Evolutionary conservation across 495 filamentous ascomycete genomes (phyloP).

Genomic region (Apodospora peruviana): DNA sequence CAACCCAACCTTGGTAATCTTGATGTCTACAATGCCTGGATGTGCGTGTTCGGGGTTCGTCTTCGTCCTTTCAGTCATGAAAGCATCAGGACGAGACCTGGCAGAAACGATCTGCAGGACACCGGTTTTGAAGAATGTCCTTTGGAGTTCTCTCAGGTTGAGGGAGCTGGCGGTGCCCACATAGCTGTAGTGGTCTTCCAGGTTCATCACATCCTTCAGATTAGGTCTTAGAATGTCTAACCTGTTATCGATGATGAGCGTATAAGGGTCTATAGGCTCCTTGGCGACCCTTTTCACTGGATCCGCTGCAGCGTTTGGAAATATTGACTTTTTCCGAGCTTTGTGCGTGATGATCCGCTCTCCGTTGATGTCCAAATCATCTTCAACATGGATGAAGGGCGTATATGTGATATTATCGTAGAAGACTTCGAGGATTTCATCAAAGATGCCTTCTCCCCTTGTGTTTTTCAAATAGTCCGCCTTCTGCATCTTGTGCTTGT

Average conservation of each 20-base stretch:
- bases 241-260: slow-evolving; percentile 82
- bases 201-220: slow-evolving; percentile 82
- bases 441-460: slow-evolving; percentile 77
- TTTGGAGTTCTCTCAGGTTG: slow-evolving; percentile 72
- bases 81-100: slow-evolving; percentile 88
- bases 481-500: slow-evolving; percentile 98
- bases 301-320: slow-evolving; percentile 61
- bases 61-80: slow-evolving; percentile 77
- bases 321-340: slow-evolving; percentile 60
- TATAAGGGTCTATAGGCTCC: slow-evolving; percentile 92
- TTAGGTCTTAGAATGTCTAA: slow-evolving; percentile 76
- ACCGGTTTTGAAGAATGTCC: slow-evolving; percentile 82
- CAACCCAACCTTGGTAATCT: slow-evolving; percentile 91
- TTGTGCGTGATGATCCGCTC: slow-evolving; percentile 68
- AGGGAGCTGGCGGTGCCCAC: slow-evolving; percentile 66
- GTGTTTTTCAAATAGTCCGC: slow-evolving; percentile 94
- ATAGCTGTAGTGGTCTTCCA: slow-evolving; percentile 90
- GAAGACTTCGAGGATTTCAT: slow-evolving; percentile 90
- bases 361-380: slow-evolving; percentile 75
- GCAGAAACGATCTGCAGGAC: slow-evolving; percentile 91
- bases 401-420: slow-evolving; percentile 99
- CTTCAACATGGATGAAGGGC: slow-evolving; percentile 94
- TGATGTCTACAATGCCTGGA: slow-evolving; percentile 93
- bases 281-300: slow-evolving; percentile 58
- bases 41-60: slow-evolving; percentile 82